Evolutionary conservation across 257 asterid genomes (phyloP).

Genomic region (Solanum gracilifrons): DNA sequence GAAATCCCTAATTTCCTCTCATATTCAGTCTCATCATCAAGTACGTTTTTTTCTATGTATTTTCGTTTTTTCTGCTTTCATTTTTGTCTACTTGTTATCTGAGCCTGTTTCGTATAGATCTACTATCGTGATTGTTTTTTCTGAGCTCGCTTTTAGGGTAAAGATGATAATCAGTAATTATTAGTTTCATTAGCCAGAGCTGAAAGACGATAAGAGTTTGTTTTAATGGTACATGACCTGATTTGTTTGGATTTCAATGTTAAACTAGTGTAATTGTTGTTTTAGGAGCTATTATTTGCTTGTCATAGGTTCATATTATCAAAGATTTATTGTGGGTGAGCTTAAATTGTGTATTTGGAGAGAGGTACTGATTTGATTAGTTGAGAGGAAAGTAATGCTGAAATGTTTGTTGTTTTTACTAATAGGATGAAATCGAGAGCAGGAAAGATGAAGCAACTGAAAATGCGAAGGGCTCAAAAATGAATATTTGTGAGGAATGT

Average conservation of each 20-base stretch:
- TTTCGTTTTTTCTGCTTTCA: not conserved
- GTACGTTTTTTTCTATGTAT: constrained; percentile 12
- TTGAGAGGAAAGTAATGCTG: not conserved
- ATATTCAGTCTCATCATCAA: constrained; percentile 48
- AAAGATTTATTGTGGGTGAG: not conserved
- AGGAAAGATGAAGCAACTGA: constrained; percentile 31
- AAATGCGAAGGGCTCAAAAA: constrained; percentile 17
- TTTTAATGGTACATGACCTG: not conserved
- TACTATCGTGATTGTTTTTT: not conserved
- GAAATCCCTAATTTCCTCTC: constrained; percentile 61
- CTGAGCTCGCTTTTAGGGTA: not conserved
- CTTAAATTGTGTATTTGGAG: not conserved
- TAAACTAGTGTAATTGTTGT: not conserved
- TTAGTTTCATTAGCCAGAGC: not conserved
- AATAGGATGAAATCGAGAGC: not conserved
- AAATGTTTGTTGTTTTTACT: not conserved
- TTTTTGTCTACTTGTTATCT: not conserved
- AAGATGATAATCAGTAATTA: not conserved
- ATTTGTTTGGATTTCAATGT: not conserved
- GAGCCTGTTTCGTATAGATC: not conserved
- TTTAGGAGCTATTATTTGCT: not conserved
- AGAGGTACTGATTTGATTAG: not conserved
- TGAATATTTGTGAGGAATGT: constrained; percentile 56
- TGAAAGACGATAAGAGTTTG: not conserved
- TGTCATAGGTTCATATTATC: not conserved